Conservation (phyloP, 371 early-diverging fungal genomes). For the Mucor sp. region DNA sequence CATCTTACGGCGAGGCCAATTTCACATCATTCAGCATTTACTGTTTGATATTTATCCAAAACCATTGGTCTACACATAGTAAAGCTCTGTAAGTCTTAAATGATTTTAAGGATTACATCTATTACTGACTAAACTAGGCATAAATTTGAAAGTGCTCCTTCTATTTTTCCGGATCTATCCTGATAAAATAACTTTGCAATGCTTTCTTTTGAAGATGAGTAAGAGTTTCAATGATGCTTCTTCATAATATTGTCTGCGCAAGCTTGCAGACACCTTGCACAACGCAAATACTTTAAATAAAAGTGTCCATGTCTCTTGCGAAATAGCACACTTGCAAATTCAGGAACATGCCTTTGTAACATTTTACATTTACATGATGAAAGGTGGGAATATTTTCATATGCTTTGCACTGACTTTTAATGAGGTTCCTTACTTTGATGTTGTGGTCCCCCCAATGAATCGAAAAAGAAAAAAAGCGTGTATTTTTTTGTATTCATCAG, state of each 20-base stretch:
- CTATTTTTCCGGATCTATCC: background rate
- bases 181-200: background rate
- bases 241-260: background rate
- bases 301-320: background rate
- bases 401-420: constrained; percentile 4
- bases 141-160: background rate
- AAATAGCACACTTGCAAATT: background rate
- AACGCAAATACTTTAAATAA: background rate
- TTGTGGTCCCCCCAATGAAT: background rate
- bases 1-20: background rate
- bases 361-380: background rate
- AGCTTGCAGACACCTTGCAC: background rate
- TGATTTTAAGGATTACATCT: background rate
- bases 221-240: background rate
- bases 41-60: background rate
- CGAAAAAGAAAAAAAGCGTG: background rate
- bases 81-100: background rate
- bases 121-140: background rate
- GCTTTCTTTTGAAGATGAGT: background rate
- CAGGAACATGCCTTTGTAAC: background rate
- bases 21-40: background rate
- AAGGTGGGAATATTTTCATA: constrained; percentile 11
- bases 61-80: background rate
- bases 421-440: background rate
- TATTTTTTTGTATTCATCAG: background rate